Evolutionary conservation across 129 eudicot genomes (phyloP).

Genomic region (Pulicaria dysenterica): DNA sequence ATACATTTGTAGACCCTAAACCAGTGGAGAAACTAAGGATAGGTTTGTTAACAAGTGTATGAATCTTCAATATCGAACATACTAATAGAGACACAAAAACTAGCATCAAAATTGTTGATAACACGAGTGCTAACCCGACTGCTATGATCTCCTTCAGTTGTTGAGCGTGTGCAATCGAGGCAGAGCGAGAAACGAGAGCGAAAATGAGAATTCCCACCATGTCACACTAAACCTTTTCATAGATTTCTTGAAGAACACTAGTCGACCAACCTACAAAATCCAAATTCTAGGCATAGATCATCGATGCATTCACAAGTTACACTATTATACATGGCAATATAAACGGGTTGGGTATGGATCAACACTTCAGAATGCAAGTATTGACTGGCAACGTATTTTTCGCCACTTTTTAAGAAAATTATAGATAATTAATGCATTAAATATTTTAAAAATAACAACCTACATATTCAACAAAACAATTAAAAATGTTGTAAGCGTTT

Average conservation of each 20-base stretch:
- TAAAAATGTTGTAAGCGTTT: too few species aligned
- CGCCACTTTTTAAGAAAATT: too few species aligned
- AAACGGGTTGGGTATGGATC: too few species aligned
- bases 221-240: slow-evolving; percentile 46
- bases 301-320: not conserved
- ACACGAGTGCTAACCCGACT: slow-evolving; percentile 14
- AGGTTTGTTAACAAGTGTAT: slow-evolving; percentile 32
- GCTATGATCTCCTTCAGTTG: slow-evolving; percentile 35
- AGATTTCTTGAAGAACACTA: slow-evolving; percentile 51
- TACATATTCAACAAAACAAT: too few species aligned
- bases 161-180: slow-evolving; percentile 45
- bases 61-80: slow-evolving; percentile 26
- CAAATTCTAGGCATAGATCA: not conserved
- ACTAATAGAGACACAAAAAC: slow-evolving; percentile 24
- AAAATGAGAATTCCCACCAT: slow-evolving; percentile 65
- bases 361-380: too few species aligned
- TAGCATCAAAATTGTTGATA: slow-evolving; percentile 26
- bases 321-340: not conserved
- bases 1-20: not conserved
- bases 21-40: slow-evolving; percentile 20
- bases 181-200: slow-evolving; percentile 44
- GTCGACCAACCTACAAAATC: slow-evolving; percentile 37
- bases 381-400: too few species aligned
- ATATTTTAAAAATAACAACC: too few species aligned
- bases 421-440: too few species aligned